Conservation (phyloP, 352 stramenopile genomes). For the Phytopythium ostracodes region DNA sequence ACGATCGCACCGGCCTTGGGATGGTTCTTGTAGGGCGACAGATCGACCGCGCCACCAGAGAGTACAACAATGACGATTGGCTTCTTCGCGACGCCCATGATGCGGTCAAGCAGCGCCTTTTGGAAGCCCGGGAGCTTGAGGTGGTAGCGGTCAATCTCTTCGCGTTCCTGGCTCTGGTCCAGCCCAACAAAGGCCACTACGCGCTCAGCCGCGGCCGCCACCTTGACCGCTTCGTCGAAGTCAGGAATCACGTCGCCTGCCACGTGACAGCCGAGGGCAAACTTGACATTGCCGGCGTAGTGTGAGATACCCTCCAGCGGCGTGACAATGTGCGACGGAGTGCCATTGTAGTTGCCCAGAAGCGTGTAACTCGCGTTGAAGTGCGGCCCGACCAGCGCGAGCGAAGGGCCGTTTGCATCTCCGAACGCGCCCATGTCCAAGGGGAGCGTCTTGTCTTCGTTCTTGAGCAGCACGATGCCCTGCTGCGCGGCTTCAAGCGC, state of each 20-base stretch:
- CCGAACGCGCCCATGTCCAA: conserved; percentile 24
- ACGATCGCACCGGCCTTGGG: conserved; percentile 63
- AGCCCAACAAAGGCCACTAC: conserved; percentile 66
- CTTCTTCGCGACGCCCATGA: conserved; percentile 35
- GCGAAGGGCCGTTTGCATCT: conserved; percentile 7
- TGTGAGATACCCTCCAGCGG: conserved; percentile 43
- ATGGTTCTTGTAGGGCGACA: conserved; percentile 53
- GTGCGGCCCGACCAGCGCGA: conserved; percentile 82
- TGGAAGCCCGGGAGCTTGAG: conserved; percentile 66
- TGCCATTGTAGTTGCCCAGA: conserved; percentile 77
- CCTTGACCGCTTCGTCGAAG: conserved; percentile 45
- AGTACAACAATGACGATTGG: conserved; percentile 81
- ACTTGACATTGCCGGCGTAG: conserved; percentile 25
- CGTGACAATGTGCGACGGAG: conserved; percentile 59
- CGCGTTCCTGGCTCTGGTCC: conserved; percentile 57
- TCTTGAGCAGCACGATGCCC: conserved; percentile 90
- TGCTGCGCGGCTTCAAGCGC: conserved; percentile 65
- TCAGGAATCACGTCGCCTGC: conserved; percentile 40
- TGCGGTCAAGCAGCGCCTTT: conserved; percentile 48
- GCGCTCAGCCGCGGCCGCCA: conserved; percentile 29
- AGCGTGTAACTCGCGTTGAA: conserved; percentile 49
- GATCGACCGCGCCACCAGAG: conserved; percentile 67
- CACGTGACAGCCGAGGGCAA: conserved; percentile 51
- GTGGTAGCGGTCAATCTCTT: conserved; percentile 62
- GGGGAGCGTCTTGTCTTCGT: conserved; percentile 56